Evolutionary conservation across 352 stramenopile genomes (phyloP).

Genomic region (Pelagophyceae sp.): DNA sequence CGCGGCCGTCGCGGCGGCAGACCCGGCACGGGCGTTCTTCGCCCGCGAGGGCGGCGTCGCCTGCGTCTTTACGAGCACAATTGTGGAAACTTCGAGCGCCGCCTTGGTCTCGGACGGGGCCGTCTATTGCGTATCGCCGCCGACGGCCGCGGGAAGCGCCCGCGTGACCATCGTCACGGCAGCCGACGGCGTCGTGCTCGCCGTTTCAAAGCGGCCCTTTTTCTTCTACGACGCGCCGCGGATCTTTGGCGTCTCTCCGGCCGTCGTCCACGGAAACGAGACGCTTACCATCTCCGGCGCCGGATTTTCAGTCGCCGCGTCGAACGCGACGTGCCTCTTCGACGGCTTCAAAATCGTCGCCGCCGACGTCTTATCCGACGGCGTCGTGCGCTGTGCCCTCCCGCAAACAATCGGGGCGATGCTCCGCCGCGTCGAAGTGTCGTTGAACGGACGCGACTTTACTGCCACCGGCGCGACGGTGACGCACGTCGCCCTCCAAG

Average conservation of each 20-base stretch:
- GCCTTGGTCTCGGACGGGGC: background rate
- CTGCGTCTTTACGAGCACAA: background rate
- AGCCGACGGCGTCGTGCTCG: background rate
- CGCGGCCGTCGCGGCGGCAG: no score
- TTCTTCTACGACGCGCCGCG: background rate
- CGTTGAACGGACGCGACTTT: background rate
- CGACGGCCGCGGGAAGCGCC: no score
- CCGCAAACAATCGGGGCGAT: background rate
- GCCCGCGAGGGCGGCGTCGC: background rate
- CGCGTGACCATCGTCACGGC: background rate
- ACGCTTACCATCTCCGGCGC: background rate
- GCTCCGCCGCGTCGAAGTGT: background rate
- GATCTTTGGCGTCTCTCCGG: background rate
- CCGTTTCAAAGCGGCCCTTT: background rate
- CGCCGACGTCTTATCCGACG: background rate
- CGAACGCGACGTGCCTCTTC: background rate
- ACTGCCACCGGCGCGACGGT: background rate
- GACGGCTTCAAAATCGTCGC: background rate
- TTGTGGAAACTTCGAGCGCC: background rate
- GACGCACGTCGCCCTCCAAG: background rate
- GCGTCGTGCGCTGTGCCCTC: background rate
- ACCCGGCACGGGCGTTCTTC: background rate
- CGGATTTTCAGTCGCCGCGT: background rate
- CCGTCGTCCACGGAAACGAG: background rate
- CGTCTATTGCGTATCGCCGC: background rate